Evolutionary conservation across 1,284 basidiomycete species (phyloP).

Genomic region (Taiwanofungus camphoratus): DNA sequence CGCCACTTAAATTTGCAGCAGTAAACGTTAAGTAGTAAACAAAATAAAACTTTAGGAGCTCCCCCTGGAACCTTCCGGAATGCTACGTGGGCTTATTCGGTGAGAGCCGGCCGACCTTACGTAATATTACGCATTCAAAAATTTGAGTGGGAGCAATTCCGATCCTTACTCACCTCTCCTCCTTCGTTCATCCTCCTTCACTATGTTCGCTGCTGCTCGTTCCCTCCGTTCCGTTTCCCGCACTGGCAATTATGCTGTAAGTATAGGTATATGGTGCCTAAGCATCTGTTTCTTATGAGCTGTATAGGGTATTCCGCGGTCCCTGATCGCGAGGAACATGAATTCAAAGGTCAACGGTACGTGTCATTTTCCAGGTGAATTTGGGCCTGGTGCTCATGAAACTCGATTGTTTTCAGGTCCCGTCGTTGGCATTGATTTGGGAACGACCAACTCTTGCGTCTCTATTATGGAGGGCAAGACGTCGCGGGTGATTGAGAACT

Average conservation of each 20-base stretch:
- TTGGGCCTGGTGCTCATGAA: not conserved
- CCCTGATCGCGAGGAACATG: slow-evolving; percentile 74
- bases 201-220: slow-evolving; percentile 61
- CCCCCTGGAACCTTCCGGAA: slow-evolving; percentile 22
- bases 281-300: slow-evolving; percentile 8
- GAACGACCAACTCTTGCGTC: slow-evolving; percentile 90
- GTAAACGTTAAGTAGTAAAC: too few species aligned
- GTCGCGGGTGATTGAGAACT: slow-evolving; percentile 93
- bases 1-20: too few species aligned
- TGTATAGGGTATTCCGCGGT: slow-evolving; percentile 58
- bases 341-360: slow-evolving; percentile 76
- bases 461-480: slow-evolving; percentile 95
- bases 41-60: too few species aligned
- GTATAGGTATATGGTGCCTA: slow-evolving; percentile 19
- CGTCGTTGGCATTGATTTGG: slow-evolving; percentile 81
- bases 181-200: slow-evolving; percentile 38
- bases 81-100: slow-evolving; percentile 8
- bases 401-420: slow-evolving; percentile 43
- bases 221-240: slow-evolving; percentile 53
- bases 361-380: slow-evolving; percentile 15
- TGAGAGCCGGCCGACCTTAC: slow-evolving; percentile 15
- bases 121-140: slow-evolving; percentile 23
- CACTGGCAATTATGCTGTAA: slow-evolving; percentile 60
- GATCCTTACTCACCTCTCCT: slow-evolving; percentile 26
- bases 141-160: slow-evolving; percentile 15